Conservation (phyloP, 2,329 filamentous ascomycete species). For the Exophiala viscosa region DNA sequence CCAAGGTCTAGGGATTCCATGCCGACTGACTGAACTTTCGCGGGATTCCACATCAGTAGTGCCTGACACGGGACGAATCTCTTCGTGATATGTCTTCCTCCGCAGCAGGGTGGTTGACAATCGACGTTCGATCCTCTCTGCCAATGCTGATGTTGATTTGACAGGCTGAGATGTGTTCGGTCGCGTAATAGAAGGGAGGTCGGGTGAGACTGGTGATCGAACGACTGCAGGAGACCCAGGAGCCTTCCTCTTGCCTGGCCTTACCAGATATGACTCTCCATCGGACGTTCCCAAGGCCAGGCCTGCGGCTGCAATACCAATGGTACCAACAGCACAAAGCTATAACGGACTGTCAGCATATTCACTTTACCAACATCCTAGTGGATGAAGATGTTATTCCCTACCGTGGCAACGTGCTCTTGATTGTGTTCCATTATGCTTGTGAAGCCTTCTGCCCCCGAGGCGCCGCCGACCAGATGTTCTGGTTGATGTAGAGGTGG, state of each 20-base stretch:
- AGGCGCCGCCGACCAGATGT: conserved; percentile 20
- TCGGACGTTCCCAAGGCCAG: conserved; percentile 55
- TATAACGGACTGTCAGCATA: conserved; percentile 32
- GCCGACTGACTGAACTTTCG: conserved; percentile 26
- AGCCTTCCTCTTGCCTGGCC: conserved; percentile 37
- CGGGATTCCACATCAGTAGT: conserved; percentile 21
- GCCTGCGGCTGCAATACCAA: conserved; percentile 59
- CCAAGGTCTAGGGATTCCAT: conserved; percentile 22
- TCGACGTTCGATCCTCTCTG: conserved; percentile 18
- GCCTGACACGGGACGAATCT: conserved; percentile 12
- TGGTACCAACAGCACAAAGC: conserved; percentile 62
- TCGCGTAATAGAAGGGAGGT: conserved; percentile 30
- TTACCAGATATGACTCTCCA: conserved; percentile 22
- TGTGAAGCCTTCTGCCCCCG: conserved; percentile 16
- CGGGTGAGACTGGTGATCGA: conserved; percentile 25
- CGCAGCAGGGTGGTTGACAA: conserved; percentile 19
- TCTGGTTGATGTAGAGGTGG: conserved; percentile 14
- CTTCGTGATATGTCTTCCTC: conserved; percentile 11
- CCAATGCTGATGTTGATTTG: conserved; percentile 7
- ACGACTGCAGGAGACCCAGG: conserved; percentile 31
- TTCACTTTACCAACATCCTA: not conserved
- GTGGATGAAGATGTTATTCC: not conserved
- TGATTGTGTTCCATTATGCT: conserved; percentile 24
- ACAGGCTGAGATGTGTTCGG: conserved; percentile 27
- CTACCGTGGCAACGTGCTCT: conserved; percentile 27